Conservation (phyloP, 1,284 basidiomycete species). For the Ceratobasidium sp. region DNA sequence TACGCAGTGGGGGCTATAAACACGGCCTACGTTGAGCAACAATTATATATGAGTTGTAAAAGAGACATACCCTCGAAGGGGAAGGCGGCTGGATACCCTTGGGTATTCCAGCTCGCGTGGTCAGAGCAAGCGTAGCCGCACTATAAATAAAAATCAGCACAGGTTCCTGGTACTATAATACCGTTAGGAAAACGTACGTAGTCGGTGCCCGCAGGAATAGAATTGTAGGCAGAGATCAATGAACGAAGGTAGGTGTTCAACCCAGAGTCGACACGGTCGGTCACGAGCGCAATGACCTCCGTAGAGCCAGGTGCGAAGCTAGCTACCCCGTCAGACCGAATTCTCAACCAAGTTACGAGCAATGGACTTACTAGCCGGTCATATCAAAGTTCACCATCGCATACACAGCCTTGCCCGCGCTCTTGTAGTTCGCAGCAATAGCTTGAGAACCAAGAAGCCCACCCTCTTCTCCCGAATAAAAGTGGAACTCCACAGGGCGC, state of each 20-base stretch:
- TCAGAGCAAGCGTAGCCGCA: conserved; percentile 47
- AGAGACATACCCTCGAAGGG: conserved; percentile 55
- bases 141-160: background rate
- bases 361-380: conserved; percentile 42
- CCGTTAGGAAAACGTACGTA: conserved; percentile 1
- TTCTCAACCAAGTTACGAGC: background rate
- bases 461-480: conserved; percentile 58
- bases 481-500: conserved; percentile 76
- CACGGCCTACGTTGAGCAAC: too few relatives aligned
- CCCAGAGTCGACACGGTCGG: conserved; percentile 31
- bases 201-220: conserved; percentile 33
- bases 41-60: too few relatives aligned
- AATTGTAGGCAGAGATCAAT: conserved; percentile 31
- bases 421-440: conserved; percentile 45
- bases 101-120: conserved; percentile 57
- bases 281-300: conserved; percentile 40
- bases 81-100: conserved; percentile 62
- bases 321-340: too few relatives aligned
- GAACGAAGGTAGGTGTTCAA: conserved; percentile 25
- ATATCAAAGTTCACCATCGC: conserved; percentile 46
- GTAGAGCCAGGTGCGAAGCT: conserved; percentile 27
- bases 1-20: conserved; percentile 19
- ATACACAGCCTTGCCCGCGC: conserved; percentile 40
- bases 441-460: conserved; percentile 42
- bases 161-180: background rate